Evolutionary conservation across 768 basidiomycete genomes (phyloP).

Genomic region (Phylloporus scabripes): DNA sequence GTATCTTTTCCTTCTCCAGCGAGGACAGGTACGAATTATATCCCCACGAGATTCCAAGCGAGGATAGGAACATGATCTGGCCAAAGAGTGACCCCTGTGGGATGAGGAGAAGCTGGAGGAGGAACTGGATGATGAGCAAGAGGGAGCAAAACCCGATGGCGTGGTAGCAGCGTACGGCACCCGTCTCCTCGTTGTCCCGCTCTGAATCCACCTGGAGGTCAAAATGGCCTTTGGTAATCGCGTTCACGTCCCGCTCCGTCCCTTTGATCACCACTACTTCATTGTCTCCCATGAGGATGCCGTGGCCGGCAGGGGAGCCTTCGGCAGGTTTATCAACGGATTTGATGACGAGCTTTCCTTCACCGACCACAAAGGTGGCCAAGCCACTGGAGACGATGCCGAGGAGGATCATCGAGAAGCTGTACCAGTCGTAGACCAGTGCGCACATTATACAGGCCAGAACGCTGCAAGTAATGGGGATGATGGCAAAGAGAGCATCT

Average conservation of each 20-base stretch:
- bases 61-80: conserved; percentile 30
- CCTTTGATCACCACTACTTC: conserved; percentile 28
- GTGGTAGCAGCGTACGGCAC: conserved; percentile 1
- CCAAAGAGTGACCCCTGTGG: conserved; percentile 32
- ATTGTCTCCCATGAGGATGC: conserved; percentile 16
- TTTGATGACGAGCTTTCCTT: conserved; percentile 18
- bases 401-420: conserved; percentile 30
- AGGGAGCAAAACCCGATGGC: conserved; percentile 25
- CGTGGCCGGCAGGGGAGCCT: conserved; percentile 26
- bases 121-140: conserved; percentile 27
- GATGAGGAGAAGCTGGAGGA: conserved; percentile 31
- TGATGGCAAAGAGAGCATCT: conserved; percentile 10
- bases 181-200: background rate
- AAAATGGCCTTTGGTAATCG: conserved; percentile 28
- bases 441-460: conserved; percentile 23
- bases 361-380: conserved; percentile 22
- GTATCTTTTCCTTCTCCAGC: conserved; percentile 31
- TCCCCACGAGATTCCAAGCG: conserved; percentile 30
- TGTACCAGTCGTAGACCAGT: conserved; percentile 24
- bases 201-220: conserved; percentile 6
- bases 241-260: conserved; percentile 23
- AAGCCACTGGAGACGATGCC: conserved; percentile 30
- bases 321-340: conserved; percentile 7
- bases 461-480: conserved; percentile 24
- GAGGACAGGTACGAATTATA: conserved; percentile 25